Base-by-base conservation (phyloP, 2,329 filamentous ascomycete species). In the Clonostachys rosea region DNA sequence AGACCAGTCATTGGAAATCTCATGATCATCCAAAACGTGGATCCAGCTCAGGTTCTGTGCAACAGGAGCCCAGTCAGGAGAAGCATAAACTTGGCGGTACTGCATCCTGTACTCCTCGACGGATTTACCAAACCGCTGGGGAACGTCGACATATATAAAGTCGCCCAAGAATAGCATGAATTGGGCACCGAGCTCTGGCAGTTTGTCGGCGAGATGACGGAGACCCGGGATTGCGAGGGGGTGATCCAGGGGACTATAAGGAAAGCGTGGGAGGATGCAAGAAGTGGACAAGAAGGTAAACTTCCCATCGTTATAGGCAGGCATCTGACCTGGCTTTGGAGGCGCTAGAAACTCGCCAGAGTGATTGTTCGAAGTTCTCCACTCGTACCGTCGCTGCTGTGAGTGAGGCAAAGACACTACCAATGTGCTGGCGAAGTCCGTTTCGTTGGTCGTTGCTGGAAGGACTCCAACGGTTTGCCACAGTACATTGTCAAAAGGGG, bases 21-120 rank as follows among this genome's bases (percentile, higher is more conserved):
- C 94, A 59, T 99, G 94, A 62, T 99, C 94, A 60, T 99, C 94
- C 7, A 96, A 79, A 3, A 95, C 91, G 60, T 99, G 94, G 41
- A 97, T 89, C 94, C 94, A 99, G 57, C 91, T 95, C n/a, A 97
- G 73, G 47, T 90, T 84, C 55, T 86, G 76, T 1, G 83, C 83
- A 11, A 88, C 83, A 1, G 82, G 71, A 1, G 80, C 74, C 94
- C 94, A 99, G 54, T 96, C 92, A 0, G 92, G 92, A 3, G 91
- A 96, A 0, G 89, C 87, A 60, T 99, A 99, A n/a, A 96, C 85
- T 57, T 95, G 90, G 17, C 92, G 85, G 61, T 99, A 99, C 61
- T 96, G 91, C 60, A 89, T 83, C 44, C 91, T 82, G 64, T 96
- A 99, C 58, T 91, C 83, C 46, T 89, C 83, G 2, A 76, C 70